Evolutionary conservation across 2,329 filamentous ascomycete genomes (phyloP), one percentile per base, ranked within the genome.

Genomic region (Sarocladium kiliense): DNA sequence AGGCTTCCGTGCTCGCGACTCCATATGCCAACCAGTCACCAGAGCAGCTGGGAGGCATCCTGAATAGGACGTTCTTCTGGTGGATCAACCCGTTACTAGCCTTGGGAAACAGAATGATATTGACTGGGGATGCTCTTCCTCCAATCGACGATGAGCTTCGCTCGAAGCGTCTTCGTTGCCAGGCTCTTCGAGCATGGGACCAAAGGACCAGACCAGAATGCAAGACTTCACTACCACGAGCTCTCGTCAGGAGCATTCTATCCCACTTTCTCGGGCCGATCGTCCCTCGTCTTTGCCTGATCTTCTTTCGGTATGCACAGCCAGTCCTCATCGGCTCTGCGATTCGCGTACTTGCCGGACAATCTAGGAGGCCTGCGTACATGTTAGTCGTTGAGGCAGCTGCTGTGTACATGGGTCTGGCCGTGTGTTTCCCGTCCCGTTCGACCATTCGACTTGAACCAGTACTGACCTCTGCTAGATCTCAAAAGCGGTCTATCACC

Each of bases 261-360:
- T 32, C n/a, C n/a, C 23, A 49, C 14, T 68, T 75, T 30, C 14
- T 68, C 3, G 39, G 60, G 5, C 66, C 67, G 2, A 60, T 71
- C n/a, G 44, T 68, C 1, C 69, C 71, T 3, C 67, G 74, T 7
- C 34, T 76, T 0, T 66, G 67, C 23, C 58, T 75, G 12, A 68
- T 73, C 14, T 7, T 64, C 1, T 76, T 76, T 55, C 66, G 69
- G 3, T 76, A 72, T 49, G 65, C 68, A 0, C 74, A 76, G 56
- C 69, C 73, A 3, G 47, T 70, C 2, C 60, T 77, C 2, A 75
- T 77, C 34, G 67, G 66, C 19, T 54, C 63, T 3, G 61, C 68
- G 0, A 75, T 77, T 50, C 58, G 58, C 42, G 75, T 64, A 51
- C 61, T 66, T 14, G 60, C 54, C 14, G 41, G 50, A 63, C 14